Evolutionary conservation across 495 filamentous ascomycete species (phyloP), one percentile per base, ranked within the genome.

Genomic region (Bathelium albidoporum): DNA sequence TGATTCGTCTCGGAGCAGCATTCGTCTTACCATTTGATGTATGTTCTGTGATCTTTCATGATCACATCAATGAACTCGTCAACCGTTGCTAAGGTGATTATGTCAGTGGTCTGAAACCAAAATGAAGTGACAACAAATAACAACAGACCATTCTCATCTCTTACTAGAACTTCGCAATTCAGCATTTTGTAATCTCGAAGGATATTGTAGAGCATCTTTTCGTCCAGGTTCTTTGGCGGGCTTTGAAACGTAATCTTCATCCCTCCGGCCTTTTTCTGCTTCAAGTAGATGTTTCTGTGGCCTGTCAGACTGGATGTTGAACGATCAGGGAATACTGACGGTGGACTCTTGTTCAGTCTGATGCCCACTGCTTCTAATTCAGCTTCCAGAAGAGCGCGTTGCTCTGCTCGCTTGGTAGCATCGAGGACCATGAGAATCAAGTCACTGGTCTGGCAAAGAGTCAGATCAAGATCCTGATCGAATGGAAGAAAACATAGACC

Each of bases 61-160:
- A 99, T 96, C 49, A 97, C 91, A 73, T 99, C 95, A 72, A 99
- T 97, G 73, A 99, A 88, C 74, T 99, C 94, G 76, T 99, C 95
- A 34, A 99, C 91, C 16, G 93, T 97, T 28, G 89, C 89, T 88
- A 61, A 10, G 22, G 10, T 18, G 11, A 20, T 2, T 18, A 34
- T 20, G 53, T 68, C 26, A 66, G 66, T 29, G 24, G 22, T 52
- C 20, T n/a, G 26, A 53, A 12, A 24, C 22, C 22, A 16, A 36
- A 34, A 32, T 9, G 32, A 31, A 53, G 1, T 16, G 2, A n/a
- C n/a, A n/a, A n/a, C n/a, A 9, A 32, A 0, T 24, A 45, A 18
- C 7, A 34, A 52, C 60, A 32, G 77, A 87, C 86, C 87, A 70
- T 95, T 85, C 67, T 97, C 95, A 68, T 99, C 95, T 67, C 95